A percentile compares a stretch with the other conserved stretches of the same genome.
Conservation (phyloP, 345 rosid species). For the Trapa incisa region DNA sequence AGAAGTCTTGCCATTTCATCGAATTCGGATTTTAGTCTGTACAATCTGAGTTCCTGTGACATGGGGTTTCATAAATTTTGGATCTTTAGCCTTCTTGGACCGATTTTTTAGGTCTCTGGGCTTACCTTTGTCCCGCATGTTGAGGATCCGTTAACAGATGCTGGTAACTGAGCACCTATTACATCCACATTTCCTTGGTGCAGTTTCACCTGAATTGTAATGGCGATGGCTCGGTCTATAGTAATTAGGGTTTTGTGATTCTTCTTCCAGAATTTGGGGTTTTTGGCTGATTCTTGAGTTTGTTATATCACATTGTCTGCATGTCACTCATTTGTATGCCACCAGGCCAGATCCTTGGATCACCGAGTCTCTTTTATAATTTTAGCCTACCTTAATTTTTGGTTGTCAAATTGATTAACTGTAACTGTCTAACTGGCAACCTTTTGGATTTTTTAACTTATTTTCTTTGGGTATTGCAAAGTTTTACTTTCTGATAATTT, state of each 20-base stretch:
- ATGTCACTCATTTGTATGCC: neutral
- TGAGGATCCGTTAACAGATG: slow-evolving; percentile 9
- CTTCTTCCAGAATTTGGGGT: neutral
- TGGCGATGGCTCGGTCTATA: neutral
- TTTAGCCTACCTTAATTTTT: neutral
- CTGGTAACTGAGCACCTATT: slow-evolving; percentile 2
- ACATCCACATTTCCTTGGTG: neutral
- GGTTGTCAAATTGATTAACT: neutral
- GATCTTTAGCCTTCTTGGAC: slow-evolving; percentile 9
- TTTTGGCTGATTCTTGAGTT: neutral
- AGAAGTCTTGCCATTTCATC: slow-evolving; percentile 6
- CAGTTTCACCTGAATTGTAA: neutral
- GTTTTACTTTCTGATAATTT: neutral
- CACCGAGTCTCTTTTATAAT: neutral
- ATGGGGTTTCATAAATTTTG: slow-evolving; percentile 9
- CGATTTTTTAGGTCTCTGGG: slow-evolving; percentile 6
- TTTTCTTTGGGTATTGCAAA: neutral
- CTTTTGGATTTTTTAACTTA: too few species aligned
- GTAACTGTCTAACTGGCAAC: too few species aligned
- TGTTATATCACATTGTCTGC: slow-evolving; percentile 1
- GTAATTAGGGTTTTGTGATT: slow-evolving; percentile 3
- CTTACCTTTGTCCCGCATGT: slow-evolving; percentile 1
- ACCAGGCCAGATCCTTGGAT: neutral
- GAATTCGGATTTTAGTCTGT: slow-evolving; percentile 5
- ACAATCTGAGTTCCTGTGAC: neutral